Evolutionary conservation across 2,329 filamentous ascomycete species (phyloP), one percentile per base, ranked within the genome.

Genomic region (Aspergillus melleus): DNA sequence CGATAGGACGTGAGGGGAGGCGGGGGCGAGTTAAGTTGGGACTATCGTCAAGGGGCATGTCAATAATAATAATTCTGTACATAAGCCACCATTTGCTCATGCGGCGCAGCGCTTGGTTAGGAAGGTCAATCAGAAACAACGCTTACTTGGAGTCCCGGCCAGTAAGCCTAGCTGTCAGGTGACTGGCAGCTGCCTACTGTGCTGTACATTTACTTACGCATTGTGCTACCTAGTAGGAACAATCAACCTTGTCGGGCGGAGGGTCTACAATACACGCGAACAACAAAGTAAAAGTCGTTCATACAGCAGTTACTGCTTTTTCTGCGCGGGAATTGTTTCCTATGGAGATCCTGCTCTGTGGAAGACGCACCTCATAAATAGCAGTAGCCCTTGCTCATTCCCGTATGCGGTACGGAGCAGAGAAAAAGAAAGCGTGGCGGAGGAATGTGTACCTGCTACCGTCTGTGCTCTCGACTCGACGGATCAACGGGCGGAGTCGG

Each of bases 31-130:
- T 54, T 39, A 60, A 49, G 56, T 58, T 46, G 42, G 42, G 26
- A 51, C 57, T 30, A 50, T 56, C 39, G 50, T 60, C 61, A 63
- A 63, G 61, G 62, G 62, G 60, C 30, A 53, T 53, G 51, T 55
- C 55, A 59, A 60, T 57, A 57, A 55, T 36, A 36, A 36, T 10
- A 36, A 16, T 39, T 55, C 55, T 29, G 29, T 20, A 44, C 49
- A 19, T 55, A 52, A 53, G 54, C 58, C 54, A 57, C 53, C 52
- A 16, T 47, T 52, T 52, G 51, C 39, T 36, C 32, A 36, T 36
- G 11, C 55, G 42, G 55, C 47, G 57, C 53, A 49, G 19, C 6
- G 49, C 22, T 24, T 24, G 30, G 24, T 53, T 44, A 49, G 24
- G 24, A 22, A 46, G 46, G 19, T 32, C 32, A 50, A n/a, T 26